Percentiles rank a stretch among this genome's conserved stretches.
Evolutionary conservation across 2,329 filamentous ascomycete genomes (phyloP).

Genomic region (Aspergillus carbonarius): DNA sequence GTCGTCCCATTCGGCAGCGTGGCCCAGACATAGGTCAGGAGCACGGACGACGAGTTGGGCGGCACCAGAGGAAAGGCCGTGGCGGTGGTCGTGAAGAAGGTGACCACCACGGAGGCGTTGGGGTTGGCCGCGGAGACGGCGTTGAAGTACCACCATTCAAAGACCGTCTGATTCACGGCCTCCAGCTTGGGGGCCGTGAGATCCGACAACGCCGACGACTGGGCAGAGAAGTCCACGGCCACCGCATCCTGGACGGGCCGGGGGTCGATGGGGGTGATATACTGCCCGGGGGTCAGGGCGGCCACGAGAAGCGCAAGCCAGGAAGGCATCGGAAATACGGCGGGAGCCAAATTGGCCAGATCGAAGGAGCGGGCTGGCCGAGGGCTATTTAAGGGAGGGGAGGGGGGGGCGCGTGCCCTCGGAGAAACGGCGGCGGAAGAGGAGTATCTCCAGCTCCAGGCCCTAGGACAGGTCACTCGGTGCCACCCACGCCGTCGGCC

Average conservation of each 20-base stretch:
- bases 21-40: constrained; percentile 28
- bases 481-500: background rate
- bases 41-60: constrained; percentile 12
- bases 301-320: background rate
- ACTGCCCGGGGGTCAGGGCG: background rate
- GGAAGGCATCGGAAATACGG: background rate
- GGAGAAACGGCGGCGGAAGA: background rate
- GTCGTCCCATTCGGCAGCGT: constrained; percentile 24
- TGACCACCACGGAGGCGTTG: constrained; percentile 29
- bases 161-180: constrained; percentile 29
- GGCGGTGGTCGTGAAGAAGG: constrained; percentile 32
- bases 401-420: too few species aligned
- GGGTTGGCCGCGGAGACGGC: constrained; percentile 29
- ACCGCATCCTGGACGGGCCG: background rate
- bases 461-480: background rate
- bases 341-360: too few species aligned
- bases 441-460: background rate
- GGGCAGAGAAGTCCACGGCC: constrained; percentile 5
- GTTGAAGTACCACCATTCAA: constrained; percentile 47
- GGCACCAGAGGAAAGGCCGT: constrained; percentile 39
- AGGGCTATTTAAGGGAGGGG: too few species aligned
- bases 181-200: constrained; percentile 29
- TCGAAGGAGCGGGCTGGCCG: too few species aligned
- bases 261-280: constrained; percentile 7
- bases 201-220: constrained; percentile 4